phyloP scores from a whole-genome alignment of 768 basidiomycete species.

The Naganishia antarctica region DNA sequence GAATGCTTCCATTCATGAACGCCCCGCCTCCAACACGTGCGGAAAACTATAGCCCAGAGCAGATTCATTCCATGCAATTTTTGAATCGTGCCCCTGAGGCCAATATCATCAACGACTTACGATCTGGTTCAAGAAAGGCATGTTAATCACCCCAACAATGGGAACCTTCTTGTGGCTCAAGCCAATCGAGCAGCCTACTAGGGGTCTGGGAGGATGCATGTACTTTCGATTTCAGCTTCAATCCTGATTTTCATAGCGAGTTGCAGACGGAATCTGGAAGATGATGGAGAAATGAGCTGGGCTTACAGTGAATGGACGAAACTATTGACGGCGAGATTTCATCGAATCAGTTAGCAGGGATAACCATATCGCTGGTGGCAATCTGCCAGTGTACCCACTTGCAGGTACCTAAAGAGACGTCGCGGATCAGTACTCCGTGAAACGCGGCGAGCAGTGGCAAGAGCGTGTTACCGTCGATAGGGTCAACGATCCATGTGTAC shows the following conservation, averaged over 20 bases:
- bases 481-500: slow-evolving; percentile 94
- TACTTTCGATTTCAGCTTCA: slow-evolving; percentile 27
- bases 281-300: too few relatives aligned
- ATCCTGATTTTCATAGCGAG: too few relatives aligned
- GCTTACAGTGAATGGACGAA: slow-evolving; percentile 39
- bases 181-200: slow-evolving; percentile 84
- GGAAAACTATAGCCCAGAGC: too few relatives aligned
- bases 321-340: too few relatives aligned
- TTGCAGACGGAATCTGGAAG: too few relatives aligned
- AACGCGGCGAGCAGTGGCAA: neutral
- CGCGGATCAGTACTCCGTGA: neutral
- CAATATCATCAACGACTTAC: slow-evolving; percentile 50
- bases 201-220: slow-evolving; percentile 56
- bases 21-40: slow-evolving; percentile 76
- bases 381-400: slow-evolving; percentile 37
- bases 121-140: slow-evolving; percentile 81
- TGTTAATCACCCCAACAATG: slow-evolving; percentile 85
- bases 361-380: too few relatives aligned
- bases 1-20: slow-evolving; percentile 58
- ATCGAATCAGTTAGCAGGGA: too few relatives aligned
- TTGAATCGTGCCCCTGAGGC: too few relatives aligned
- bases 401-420: slow-evolving; percentile 41
- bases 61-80: too few relatives aligned
- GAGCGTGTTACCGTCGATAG: slow-evolving; percentile 59
- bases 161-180: slow-evolving; percentile 76